phyloP scores from a whole-genome alignment of 2,329 filamentous ascomycete species.

The Amphichorda felina region DNA sequence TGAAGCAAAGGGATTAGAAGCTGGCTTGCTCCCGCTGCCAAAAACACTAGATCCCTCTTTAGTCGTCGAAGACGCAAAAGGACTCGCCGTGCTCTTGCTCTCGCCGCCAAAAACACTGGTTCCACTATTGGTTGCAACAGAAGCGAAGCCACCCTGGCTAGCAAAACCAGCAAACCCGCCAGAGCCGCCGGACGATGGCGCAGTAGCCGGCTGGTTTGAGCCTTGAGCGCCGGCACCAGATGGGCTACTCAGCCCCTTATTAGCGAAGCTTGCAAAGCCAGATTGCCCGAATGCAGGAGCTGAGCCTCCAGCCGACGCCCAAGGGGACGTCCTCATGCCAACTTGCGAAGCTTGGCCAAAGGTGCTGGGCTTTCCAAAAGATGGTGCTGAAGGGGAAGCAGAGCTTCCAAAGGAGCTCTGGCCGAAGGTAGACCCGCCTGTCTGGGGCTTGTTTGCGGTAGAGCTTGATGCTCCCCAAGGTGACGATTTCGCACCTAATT shows the following conservation, averaged over 20 bases:
- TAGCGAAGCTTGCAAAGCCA: constrained; percentile 30
- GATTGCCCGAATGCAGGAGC: constrained; percentile 42
- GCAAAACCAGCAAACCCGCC: constrained; percentile 44
- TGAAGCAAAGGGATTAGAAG: not conserved
- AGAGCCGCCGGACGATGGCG: constrained; percentile 12
- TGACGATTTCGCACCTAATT: constrained; percentile 37
- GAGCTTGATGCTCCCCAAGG: constrained; percentile 32
- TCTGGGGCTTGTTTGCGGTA: constrained; percentile 14
- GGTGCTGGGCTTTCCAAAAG: constrained; percentile 36
- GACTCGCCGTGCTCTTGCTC: constrained; percentile 17
- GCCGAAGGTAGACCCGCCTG: constrained; percentile 28
- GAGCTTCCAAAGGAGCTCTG: constrained; percentile 29
- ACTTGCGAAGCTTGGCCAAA: constrained; percentile 41
- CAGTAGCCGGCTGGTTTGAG: constrained; percentile 3
- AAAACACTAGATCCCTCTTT: not conserved
- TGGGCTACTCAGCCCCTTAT: constrained; percentile 11
- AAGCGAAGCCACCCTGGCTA: constrained; percentile 41
- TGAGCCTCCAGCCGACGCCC: constrained; percentile 25
- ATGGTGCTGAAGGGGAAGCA: constrained; percentile 22
- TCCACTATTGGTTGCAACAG: constrained; percentile 19
- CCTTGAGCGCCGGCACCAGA: constrained; percentile 1
- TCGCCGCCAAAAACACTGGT: constrained; percentile 23
- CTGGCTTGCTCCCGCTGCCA: not conserved
- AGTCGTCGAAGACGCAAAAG: constrained; percentile 10
- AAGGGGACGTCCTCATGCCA: constrained; percentile 39